Evolutionary conservation across 257 asterid genomes (phyloP).

Genomic region (Solanum clarkiae): DNA sequence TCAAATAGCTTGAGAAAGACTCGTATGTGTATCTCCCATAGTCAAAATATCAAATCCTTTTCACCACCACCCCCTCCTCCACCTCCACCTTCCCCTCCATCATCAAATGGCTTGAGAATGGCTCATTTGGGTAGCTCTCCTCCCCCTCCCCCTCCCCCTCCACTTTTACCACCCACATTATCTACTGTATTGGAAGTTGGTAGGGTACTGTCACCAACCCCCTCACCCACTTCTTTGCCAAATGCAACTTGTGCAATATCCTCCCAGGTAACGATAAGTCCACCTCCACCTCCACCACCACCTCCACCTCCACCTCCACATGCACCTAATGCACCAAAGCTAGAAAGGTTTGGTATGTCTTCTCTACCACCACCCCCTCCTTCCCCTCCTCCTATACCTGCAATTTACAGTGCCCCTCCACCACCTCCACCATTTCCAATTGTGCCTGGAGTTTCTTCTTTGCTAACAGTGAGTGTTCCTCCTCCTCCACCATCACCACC

Average conservation of each 20-base stretch:
- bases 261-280: not conserved
- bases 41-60: not conserved
- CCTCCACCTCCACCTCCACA: constrained; percentile 2
- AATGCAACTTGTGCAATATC: constrained; percentile 2
- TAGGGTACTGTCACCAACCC: constrained; percentile 27
- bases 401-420: not conserved
- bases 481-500: constrained; percentile 9
- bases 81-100: not conserved
- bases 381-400: constrained; percentile 18
- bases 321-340: not conserved
- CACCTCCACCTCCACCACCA: constrained; percentile 14
- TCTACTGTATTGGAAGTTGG: constrained; percentile 15
- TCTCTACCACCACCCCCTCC: constrained; percentile 20
- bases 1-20: not conserved
- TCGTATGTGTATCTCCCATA: not conserved
- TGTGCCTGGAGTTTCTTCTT: not conserved
- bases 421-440: constrained; percentile 2
- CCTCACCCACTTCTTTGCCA: constrained; percentile 50
- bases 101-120: not conserved
- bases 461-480: not conserved
- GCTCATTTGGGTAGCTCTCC: not conserved
- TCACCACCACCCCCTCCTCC: constrained; percentile 1
- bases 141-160: constrained; percentile 21
- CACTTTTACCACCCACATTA: constrained; percentile 10
- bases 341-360: not conserved